phyloP scores from a whole-genome alignment of 2,329 filamentous ascomycete genomes.

The Talaromyces sp. region DNA sequence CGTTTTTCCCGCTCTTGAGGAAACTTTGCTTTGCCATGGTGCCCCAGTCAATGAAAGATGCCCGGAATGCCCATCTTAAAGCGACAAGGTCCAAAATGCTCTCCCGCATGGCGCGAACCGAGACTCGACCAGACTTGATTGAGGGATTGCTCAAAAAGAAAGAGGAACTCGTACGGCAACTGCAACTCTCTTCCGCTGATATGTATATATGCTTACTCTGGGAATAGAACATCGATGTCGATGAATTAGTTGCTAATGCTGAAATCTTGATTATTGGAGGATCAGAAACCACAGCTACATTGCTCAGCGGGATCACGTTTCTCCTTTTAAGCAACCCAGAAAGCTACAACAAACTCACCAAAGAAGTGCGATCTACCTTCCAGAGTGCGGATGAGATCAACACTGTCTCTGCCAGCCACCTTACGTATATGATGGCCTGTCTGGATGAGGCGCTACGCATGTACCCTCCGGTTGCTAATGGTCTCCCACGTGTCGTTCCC shows the following conservation, averaged over 20 bases:
- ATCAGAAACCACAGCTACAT: conserved; percentile 43
- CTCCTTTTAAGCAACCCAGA: conserved; percentile 33
- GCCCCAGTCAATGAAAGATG: too few relatives aligned
- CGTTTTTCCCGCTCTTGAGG: too few relatives aligned
- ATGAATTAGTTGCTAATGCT: neutral
- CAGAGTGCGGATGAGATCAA: conserved; percentile 30
- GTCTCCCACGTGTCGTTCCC: conserved; percentile 17
- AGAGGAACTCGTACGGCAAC: too few relatives aligned
- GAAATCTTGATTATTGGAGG: conserved; percentile 27
- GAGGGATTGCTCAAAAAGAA: too few relatives aligned
- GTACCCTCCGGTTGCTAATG: conserved; percentile 27
- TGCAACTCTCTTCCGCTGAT: too few relatives aligned
- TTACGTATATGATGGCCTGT: conserved; percentile 35
- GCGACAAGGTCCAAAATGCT: too few relatives aligned
- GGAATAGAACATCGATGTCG: neutral
- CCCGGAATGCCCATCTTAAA: too few relatives aligned
- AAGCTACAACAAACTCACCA: conserved; percentile 22
- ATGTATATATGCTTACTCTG: too few relatives aligned
- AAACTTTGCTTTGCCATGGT: too few relatives aligned
- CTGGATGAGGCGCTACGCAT: conserved; percentile 38
- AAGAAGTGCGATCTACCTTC: conserved; percentile 37
- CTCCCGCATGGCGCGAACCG: too few relatives aligned
- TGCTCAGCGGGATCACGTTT: conserved; percentile 36
- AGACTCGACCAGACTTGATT: too few relatives aligned
- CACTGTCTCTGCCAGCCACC: conserved; percentile 17